Evolutionary conservation across 176 grass and related monocot genomes (phyloP).

Genomic region (Rhynchospora pubera): DNA sequence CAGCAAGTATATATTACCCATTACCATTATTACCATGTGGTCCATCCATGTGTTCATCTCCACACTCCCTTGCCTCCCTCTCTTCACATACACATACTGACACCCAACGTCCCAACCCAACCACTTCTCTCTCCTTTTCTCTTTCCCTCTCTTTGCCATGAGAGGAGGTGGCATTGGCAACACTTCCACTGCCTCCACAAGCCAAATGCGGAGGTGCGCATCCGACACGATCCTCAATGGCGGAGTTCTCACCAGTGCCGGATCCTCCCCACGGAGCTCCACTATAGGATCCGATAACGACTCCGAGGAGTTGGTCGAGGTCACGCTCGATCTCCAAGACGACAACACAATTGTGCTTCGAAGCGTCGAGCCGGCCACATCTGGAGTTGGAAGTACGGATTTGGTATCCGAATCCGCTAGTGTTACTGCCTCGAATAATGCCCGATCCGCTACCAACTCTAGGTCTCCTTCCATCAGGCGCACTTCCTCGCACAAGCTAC

Average conservation of each 20-base stretch:
- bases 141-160: background rate
- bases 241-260: conserved; percentile 10
- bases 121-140: background rate
- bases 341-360: conserved; percentile 94
- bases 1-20: too few species aligned
- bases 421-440: conserved; percentile 1
- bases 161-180: conserved; percentile 12
- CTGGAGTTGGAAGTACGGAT: background rate
- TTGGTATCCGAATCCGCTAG: conserved; percentile 9
- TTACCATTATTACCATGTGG: too few species aligned
- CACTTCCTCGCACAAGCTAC: conserved; percentile 66
- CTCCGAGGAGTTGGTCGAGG: conserved; percentile 94
- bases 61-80: background rate
- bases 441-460: conserved; percentile 33
- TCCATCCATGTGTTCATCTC: background rate
- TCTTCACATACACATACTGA: background rate
- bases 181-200: background rate
- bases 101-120: background rate
- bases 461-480: conserved; percentile 75
- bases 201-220: conserved; percentile 33
- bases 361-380: conserved; percentile 74
- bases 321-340: conserved; percentile 90
- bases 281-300: conserved; percentile 42
- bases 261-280: conserved; percentile 59
- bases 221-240: conserved; percentile 14